Conservation (phyloP, 345 rosid genomes). For the Acer negundo region DNA sequence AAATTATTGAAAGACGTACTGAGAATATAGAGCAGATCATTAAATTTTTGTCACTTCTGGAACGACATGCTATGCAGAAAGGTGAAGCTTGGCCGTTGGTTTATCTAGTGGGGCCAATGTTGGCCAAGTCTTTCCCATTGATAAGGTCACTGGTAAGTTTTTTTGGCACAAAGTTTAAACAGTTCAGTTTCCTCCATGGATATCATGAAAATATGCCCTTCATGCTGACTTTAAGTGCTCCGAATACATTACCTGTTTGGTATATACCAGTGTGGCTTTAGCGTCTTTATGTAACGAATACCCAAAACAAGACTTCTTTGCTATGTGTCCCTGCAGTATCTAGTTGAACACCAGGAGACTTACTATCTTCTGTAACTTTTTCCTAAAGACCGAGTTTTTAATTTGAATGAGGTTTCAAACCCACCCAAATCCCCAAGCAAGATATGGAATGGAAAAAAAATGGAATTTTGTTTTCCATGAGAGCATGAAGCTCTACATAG, state of each 20-base stretch:
- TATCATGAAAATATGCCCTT: not conserved
- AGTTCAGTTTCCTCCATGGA: not conserved
- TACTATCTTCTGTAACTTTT: not conserved
- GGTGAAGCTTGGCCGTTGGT: slow-evolving; percentile 82
- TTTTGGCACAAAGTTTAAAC: not conserved
- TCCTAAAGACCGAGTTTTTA: not conserved
- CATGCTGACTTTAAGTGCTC: not conserved
- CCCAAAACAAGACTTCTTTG: not conserved
- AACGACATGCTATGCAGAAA: slow-evolving; percentile 42
- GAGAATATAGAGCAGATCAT: slow-evolving; percentile 48
- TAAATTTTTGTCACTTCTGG: slow-evolving; percentile 61
- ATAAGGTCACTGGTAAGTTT: slow-evolving; percentile 83
- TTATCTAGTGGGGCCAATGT: slow-evolving; percentile 67
- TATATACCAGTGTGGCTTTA: not conserved
- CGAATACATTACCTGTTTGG: not conserved
- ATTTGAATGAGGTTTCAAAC: not conserved
- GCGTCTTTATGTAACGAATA: not conserved
- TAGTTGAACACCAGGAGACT: not conserved
- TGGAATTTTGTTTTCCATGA: not conserved
- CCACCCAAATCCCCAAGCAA: not conserved
- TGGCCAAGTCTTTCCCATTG: slow-evolving; percentile 62
- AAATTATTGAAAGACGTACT: slow-evolving; percentile 33
- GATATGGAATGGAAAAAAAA: not conserved
- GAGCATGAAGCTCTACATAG: not conserved
- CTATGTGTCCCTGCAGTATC: not conserved